Percentiles rank a stretch among this genome's conserved stretches.
phyloP scores from a whole-genome alignment of 208 protist genomes.

The Leishmania braziliensis region DNA sequence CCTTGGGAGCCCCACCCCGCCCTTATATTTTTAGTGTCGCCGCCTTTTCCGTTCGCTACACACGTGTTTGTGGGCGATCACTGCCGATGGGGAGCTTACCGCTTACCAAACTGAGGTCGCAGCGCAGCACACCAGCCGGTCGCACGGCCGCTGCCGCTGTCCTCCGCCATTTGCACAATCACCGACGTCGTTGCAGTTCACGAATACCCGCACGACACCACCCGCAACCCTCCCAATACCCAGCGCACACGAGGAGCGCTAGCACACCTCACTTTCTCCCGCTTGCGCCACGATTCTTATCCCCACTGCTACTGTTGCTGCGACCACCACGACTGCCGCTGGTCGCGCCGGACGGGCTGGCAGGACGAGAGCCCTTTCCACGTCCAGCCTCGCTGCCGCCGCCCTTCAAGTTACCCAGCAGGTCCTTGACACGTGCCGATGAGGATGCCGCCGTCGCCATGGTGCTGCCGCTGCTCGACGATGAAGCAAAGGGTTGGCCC shows the following conservation, averaged over 20 bases:
- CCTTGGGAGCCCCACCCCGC: background rate
- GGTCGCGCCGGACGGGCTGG: constrained; percentile 18
- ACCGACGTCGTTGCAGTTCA: background rate
- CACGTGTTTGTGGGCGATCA: background rate
- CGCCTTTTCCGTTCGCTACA: background rate
- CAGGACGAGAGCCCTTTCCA: constrained; percentile 23
- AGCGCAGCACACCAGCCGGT: background rate
- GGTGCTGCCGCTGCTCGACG: background rate
- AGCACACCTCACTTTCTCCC: background rate
- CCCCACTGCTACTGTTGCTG: constrained; percentile 7
- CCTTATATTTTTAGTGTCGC: background rate
- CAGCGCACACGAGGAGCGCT: background rate
- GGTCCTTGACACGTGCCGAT: constrained; percentile 23
- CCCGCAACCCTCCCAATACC: background rate
- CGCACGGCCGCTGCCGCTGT: background rate
- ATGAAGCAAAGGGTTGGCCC: background rate
- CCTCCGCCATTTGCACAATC: background rate
- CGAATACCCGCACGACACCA: background rate
- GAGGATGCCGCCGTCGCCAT: background rate
- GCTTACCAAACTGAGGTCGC: background rate
- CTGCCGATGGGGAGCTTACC: background rate
- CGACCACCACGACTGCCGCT: constrained; percentile 3
- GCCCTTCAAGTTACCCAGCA: constrained; percentile 30
- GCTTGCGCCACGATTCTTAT: constrained; percentile 1
- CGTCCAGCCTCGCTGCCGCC: constrained; percentile 13